A percentile compares a stretch with the other conserved stretches of the same genome.
These are phyloP conservation scores for Pseudocercospora ulei DNA, from an alignment of 2,329 filamentous ascomycete species.

Conservation along the genomic window DNA sequence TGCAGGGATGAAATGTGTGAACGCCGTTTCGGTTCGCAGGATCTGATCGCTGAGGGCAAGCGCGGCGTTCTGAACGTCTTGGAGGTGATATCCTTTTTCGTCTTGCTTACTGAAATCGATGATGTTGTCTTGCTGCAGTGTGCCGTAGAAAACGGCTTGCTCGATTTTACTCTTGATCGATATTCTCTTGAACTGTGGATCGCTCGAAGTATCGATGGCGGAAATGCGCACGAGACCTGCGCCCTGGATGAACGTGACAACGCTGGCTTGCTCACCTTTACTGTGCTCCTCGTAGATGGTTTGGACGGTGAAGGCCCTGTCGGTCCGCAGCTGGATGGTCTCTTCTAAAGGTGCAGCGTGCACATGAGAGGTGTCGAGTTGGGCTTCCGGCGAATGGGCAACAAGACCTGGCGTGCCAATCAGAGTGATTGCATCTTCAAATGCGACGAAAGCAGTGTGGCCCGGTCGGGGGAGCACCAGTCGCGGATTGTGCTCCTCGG, in stretches of 20 bases:
- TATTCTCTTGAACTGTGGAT: constrained; percentile 46
- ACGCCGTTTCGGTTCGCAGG: constrained; percentile 62
- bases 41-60: constrained; percentile 71
- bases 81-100: constrained; percentile 52
- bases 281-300: constrained; percentile 44
- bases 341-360: constrained; percentile 69
- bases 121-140: constrained; percentile 63
- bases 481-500: constrained; percentile 44
- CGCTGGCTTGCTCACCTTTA: constrained; percentile 31
- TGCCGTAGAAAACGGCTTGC: constrained; percentile 88
- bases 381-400: constrained; percentile 57
- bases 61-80: constrained; percentile 68
- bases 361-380: constrained; percentile 60
- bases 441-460: constrained; percentile 71
- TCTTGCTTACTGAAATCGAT: constrained; percentile 67
- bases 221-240: constrained; percentile 50
- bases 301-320: constrained; percentile 43
- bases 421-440: constrained; percentile 67
- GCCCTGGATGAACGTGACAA: constrained; percentile 48
- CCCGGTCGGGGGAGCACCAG: constrained; percentile 69
- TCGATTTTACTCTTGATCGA: constrained; percentile 84
- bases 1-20: constrained; percentile 62
- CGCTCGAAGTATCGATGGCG: constrained; percentile 49
- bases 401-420: constrained; percentile 59
- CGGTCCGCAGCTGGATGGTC: constrained; percentile 62